Percentiles rank a stretch among this genome's conserved stretches.
These are phyloP conservation scores for Dorcoceras hygrometricum DNA, from an alignment of 257 asterid species.

Conservation along the genomic window DNA sequence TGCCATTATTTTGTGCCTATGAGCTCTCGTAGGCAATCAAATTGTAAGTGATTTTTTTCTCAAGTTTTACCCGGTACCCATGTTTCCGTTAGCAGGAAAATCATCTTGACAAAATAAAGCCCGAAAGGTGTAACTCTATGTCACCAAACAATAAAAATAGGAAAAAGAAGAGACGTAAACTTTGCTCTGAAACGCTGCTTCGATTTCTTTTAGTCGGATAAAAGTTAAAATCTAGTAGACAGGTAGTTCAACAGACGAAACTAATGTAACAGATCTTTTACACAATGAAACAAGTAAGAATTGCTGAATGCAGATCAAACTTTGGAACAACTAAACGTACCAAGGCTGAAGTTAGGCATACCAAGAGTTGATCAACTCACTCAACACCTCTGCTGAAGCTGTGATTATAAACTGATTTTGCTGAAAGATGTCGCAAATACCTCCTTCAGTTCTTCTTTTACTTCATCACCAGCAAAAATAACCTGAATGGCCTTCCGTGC, in stretches of 20 bases:
- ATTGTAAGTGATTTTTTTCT: too few relatives aligned
- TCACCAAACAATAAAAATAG: too few relatives aligned
- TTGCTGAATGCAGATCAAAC: neutral
- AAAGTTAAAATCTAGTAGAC: neutral
- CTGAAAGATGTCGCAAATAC: constrained; percentile 46
- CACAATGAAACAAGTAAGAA: constrained; percentile 1
- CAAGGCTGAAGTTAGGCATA: neutral
- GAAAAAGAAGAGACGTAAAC: too few relatives aligned
- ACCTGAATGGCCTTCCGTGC: constrained; percentile 49
- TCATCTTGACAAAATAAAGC: too few relatives aligned
- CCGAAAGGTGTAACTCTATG: too few relatives aligned
- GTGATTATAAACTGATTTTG: constrained; percentile 34
- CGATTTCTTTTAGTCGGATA: too few relatives aligned
- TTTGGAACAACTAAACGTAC: neutral
- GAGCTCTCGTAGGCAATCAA: neutral
- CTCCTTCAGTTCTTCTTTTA: constrained; percentile 52
- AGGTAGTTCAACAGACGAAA: neutral
- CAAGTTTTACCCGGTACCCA: neutral
- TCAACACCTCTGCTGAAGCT: neutral
- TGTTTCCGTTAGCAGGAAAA: too few relatives aligned
- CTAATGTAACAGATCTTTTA: neutral
- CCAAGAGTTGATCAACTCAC: neutral
- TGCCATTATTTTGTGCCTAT: neutral
- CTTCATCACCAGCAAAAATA: constrained; percentile 59
- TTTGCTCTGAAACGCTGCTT: neutral